These are phyloP conservation scores for Penicillium freii DNA, from an alignment of 2,329 filamentous ascomycete genomes.

Conservation along the genomic window DNA sequence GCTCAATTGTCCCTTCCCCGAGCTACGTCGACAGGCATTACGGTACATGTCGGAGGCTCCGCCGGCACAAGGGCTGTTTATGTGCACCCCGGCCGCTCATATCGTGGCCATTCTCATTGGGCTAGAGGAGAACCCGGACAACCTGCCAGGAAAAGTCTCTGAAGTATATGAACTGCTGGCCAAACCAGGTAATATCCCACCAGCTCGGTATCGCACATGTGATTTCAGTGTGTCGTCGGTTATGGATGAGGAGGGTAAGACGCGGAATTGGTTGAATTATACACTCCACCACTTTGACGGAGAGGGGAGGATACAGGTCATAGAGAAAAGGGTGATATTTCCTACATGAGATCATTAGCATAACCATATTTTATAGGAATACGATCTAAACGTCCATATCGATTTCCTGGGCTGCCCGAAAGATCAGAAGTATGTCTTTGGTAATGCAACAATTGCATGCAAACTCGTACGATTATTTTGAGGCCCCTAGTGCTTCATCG, in stretches of 20 bases:
- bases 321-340: background rate
- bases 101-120: background rate
- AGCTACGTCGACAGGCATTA: conserved; percentile 16
- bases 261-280: background rate
- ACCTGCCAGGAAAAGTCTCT: background rate
- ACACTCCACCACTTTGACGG: background rate
- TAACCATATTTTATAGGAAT: background rate
- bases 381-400: background rate
- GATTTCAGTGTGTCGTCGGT: background rate
- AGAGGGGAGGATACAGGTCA: background rate
- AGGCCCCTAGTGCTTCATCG: too few relatives aligned
- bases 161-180: background rate
- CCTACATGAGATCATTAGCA: background rate
- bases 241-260: background rate
- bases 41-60: conserved; percentile 14
- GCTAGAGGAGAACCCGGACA: background rate
- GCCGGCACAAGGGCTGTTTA: conserved; percentile 18
- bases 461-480: background rate
- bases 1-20: conserved; percentile 16
- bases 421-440: background rate
- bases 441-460: background rate
- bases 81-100: conserved; percentile 7
- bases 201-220: background rate
- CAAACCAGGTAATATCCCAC: background rate
- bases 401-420: background rate